phyloP scores from a whole-genome alignment of 2,329 filamentous ascomycete species.

The Dothideomycetes sp. region DNA sequence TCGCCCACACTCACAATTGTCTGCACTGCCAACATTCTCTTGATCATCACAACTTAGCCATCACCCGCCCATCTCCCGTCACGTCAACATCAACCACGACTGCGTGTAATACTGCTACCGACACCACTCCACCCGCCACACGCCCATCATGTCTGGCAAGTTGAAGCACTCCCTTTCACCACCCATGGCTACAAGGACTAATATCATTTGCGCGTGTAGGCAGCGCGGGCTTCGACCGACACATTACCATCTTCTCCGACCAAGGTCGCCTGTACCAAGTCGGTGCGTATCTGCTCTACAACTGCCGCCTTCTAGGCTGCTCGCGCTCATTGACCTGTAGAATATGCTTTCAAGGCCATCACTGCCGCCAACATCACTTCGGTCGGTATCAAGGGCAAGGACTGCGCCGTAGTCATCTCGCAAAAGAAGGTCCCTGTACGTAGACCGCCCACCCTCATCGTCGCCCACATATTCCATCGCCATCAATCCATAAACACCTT shows the following conservation, averaged over 20 bases:
- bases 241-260: constrained; percentile 99
- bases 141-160: constrained; percentile 19
- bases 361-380: constrained; percentile 99
- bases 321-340: constrained; percentile 43
- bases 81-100: too few species aligned
- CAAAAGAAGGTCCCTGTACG: constrained; percentile 99
- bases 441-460: too few species aligned
- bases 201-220: constrained; percentile 36
- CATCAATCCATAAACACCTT: too few species aligned
- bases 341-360: constrained; percentile 99
- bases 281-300: constrained; percentile 74
- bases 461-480: too few species aligned
- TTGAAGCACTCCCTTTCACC: too few species aligned
- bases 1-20: too few species aligned
- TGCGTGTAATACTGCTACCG: too few species aligned
- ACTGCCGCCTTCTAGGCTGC: too few species aligned
- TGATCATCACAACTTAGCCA: too few species aligned
- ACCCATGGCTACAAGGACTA: too few species aligned
- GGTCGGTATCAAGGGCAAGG: constrained; percentile 87
- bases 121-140: neutral
- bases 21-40: too few species aligned
- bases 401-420: constrained; percentile 92
- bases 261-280: constrained; percentile 99
- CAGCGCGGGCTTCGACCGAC: constrained; percentile 88
- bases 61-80: too few species aligned